phyloP scores from a whole-genome alignment of 2,329 filamentous ascomycete genomes.

The Penicillium freii region DNA sequence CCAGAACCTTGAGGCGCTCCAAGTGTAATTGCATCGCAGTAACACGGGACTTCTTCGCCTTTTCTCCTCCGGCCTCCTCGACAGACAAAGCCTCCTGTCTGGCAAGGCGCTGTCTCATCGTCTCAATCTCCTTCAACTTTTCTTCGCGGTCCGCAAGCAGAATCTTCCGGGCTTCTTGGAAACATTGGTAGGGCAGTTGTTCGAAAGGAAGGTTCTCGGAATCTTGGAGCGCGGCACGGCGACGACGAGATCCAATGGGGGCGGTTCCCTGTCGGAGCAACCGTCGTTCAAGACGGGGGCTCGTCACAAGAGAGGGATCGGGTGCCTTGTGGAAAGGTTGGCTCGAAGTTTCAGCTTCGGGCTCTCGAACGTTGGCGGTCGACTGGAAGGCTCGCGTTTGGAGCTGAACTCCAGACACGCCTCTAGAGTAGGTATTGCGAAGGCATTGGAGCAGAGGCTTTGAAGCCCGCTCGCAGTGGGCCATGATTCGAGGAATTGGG shows the following conservation, averaged over 20 bases:
- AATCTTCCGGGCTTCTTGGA: constrained; percentile 89
- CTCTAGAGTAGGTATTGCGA: constrained; percentile 36
- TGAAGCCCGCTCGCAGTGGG: constrained; percentile 44
- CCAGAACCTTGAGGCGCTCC: constrained; percentile 78
- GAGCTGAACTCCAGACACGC: constrained; percentile 34
- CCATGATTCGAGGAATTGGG: constrained; percentile 31
- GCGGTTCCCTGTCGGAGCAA: constrained; percentile 66
- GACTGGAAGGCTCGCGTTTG: constrained; percentile 51
- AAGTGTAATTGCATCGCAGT: constrained; percentile 68
- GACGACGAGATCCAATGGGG: constrained; percentile 80
- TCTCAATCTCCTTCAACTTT: constrained; percentile 72
- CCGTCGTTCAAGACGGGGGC: constrained; percentile 62
- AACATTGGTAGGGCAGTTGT: constrained; percentile 93
- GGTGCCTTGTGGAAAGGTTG: constrained; percentile 45
- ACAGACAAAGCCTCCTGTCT: constrained; percentile 61
- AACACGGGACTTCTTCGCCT: constrained; percentile 65
- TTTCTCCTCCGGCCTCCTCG: constrained; percentile 60
- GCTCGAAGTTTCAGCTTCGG: constrained; percentile 41
- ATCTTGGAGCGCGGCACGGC: constrained; percentile 69
- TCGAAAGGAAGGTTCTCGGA: constrained; percentile 76
- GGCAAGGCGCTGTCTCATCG: constrained; percentile 66
- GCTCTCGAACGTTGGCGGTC: constrained; percentile 46
- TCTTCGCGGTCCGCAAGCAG: constrained; percentile 75
- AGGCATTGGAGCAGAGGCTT: constrained; percentile 45
- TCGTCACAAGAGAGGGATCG: constrained; percentile 68